phyloP scores from a whole-genome alignment of 129 eudicot species.

The Pseudognaphalium luteoalbum region DNA sequence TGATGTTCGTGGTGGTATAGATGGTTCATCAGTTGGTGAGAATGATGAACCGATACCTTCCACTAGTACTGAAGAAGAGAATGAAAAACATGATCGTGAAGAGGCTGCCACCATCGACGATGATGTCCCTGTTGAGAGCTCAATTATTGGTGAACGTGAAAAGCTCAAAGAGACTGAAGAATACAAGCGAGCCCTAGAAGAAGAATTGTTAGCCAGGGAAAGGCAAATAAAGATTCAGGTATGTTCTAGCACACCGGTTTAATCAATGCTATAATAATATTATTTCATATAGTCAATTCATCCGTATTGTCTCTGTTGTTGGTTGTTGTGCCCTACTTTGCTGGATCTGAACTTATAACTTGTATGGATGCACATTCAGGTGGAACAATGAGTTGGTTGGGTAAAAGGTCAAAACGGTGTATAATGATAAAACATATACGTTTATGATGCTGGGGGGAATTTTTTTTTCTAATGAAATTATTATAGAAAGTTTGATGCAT shows the following conservation, averaged over 20 bases:
- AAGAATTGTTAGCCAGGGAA: slow-evolving; percentile 75
- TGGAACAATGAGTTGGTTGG: slow-evolving; percentile 5
- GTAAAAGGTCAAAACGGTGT: background rate
- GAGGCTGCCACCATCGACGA: slow-evolving; percentile 26
- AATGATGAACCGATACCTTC: slow-evolving; percentile 10
- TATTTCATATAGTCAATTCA: background rate
- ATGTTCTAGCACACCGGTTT: slow-evolving; percentile 11
- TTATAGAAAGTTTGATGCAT: background rate
- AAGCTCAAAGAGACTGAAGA: slow-evolving; percentile 86
- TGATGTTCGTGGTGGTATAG: slow-evolving; percentile 24
- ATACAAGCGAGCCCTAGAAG: slow-evolving; percentile 72
- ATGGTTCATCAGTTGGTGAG: slow-evolving; percentile 17
- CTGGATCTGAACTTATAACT: background rate
- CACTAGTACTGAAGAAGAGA: slow-evolving; percentile 24
- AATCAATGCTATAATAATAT: background rate
- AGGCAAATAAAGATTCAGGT: slow-evolving; percentile 70
- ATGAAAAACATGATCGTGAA: slow-evolving; percentile 21
- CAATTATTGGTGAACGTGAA: slow-evolving; percentile 60
- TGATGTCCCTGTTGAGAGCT: slow-evolving; percentile 20
- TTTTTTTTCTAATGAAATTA: background rate
- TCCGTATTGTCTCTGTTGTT: background rate
- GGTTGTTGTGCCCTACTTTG: background rate
- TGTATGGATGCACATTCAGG: background rate
- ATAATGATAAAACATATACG: background rate
- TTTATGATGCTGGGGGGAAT: too few species aligned